Evolutionary conservation across 2,329 filamentous ascomycete species (phyloP).

Genomic region (Hypomyces perniciosus): DNA sequence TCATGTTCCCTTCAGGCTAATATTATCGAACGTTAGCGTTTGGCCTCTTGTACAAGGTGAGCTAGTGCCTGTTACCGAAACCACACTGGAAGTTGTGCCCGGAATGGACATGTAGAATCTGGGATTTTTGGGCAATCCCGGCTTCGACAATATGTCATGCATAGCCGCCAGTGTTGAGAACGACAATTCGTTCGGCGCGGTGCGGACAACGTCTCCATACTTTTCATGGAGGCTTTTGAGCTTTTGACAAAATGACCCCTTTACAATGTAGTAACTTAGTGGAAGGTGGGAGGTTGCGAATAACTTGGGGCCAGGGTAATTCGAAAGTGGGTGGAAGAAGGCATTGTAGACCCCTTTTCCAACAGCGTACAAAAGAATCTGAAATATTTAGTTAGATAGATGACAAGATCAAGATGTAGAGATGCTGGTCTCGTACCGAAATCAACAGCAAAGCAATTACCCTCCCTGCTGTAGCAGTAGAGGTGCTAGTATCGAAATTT

Average conservation of each 20-base stretch:
- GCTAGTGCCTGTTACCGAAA: too few species aligned
- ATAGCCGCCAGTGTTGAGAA: constrained; percentile 10
- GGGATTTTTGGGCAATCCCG: constrained; percentile 8
- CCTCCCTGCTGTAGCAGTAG: too few species aligned
- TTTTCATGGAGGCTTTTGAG: constrained; percentile 3
- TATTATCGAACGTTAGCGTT: too few species aligned
- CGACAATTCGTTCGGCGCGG: background rate
- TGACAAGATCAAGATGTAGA: too few species aligned
- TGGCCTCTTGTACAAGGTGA: too few species aligned
- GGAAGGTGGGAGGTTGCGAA: constrained; percentile 1
- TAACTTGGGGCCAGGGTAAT: constrained; percentile 5
- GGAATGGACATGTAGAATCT: constrained; percentile 4
- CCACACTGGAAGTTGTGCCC: background rate
- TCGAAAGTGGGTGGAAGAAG: constrained; percentile 10
- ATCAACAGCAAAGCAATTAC: too few species aligned
- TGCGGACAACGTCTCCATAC: constrained; percentile 7
- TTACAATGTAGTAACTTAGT: background rate
- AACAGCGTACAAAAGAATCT: constrained; percentile 1
- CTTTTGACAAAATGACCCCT: background rate
- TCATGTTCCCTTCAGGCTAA: too few species aligned
- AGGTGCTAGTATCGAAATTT: too few species aligned
- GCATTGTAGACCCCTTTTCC: constrained; percentile 4
- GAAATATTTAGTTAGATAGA: too few species aligned
- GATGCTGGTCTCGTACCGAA: too few species aligned
- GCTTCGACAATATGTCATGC: constrained; percentile 15